Evolutionary conservation across 2,329 filamentous ascomycete genomes (phyloP).

Genomic region (Ophiognomonia clavigignenti-juglandacearum): DNA sequence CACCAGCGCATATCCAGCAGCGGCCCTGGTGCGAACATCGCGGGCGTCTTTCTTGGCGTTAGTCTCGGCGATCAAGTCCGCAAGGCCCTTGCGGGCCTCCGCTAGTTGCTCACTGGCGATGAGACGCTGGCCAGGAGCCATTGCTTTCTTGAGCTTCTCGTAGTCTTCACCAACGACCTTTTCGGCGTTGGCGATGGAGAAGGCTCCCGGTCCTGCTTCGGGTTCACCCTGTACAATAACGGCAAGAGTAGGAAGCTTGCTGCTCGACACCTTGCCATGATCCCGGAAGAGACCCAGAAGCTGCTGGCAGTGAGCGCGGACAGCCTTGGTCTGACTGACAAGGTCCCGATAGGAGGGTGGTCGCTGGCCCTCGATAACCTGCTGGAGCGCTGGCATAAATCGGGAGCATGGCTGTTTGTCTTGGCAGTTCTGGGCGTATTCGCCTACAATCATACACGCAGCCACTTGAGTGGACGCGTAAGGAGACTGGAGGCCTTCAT

Average conservation of each 20-base stretch:
- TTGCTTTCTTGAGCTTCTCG: constrained; percentile 80
- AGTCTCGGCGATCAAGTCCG: constrained; percentile 73
- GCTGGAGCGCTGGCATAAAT: constrained; percentile 62
- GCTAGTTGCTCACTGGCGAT: constrained; percentile 74
- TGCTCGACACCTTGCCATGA: constrained; percentile 72
- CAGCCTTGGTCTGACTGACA: constrained; percentile 82
- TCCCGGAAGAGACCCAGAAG: constrained; percentile 89
- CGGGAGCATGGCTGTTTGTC: constrained; percentile 45
- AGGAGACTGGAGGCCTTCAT: constrained; percentile 64
- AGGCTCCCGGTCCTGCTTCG: constrained; percentile 87
- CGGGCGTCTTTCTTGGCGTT: constrained; percentile 72
- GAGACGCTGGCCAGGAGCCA: constrained; percentile 82
- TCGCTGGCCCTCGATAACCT: constrained; percentile 75
- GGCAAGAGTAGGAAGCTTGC: constrained; percentile 73
- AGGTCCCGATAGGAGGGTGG: constrained; percentile 84
- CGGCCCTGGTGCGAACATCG: constrained; percentile 81
- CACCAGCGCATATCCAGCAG: constrained; percentile 81
- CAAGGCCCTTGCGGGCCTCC: constrained; percentile 68
- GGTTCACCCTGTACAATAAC: constrained; percentile 91
- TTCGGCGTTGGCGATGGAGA: constrained; percentile 82
- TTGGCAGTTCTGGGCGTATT: constrained; percentile 65
- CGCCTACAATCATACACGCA: constrained; percentile 78
- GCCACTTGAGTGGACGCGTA: constrained; percentile 84
- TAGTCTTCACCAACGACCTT: constrained; percentile 83
- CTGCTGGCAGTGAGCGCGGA: constrained; percentile 85